Evolutionary conservation across 768 basidiomycete genomes (phyloP).

Genomic region (Rickenella mellea): DNA sequence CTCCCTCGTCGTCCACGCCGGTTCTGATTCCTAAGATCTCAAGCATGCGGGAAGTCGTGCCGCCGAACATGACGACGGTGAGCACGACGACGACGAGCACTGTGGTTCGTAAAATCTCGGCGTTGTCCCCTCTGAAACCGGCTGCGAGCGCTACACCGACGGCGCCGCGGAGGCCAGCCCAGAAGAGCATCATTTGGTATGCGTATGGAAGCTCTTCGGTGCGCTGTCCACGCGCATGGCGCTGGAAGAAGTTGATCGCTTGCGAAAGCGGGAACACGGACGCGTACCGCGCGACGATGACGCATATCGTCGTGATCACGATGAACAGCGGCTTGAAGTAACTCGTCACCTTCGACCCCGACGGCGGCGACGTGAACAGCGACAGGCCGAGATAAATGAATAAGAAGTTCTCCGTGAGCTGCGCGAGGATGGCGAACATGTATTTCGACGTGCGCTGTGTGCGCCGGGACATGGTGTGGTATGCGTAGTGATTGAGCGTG

Average conservation of each 20-base stretch:
- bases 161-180: conserved; percentile 94
- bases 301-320: conserved; percentile 81
- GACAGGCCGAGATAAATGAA: conserved; percentile 97
- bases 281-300: conserved; percentile 89
- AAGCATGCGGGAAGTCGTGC: conserved; percentile 95
- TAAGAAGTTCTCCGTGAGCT: conserved; percentile 97
- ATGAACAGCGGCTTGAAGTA: conserved; percentile 97
- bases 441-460: conserved; percentile 93
- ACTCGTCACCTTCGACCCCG: conserved; percentile 62
- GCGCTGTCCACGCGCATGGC: conserved; percentile 76
- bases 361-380: conserved; percentile 85
- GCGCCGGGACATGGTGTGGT: conserved; percentile 95
- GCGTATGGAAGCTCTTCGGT: conserved; percentile 91
- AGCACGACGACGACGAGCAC: conserved; percentile 93
- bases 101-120: conserved; percentile 83
- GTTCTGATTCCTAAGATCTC: conserved; percentile 94
- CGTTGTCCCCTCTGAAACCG: conserved; percentile 90
- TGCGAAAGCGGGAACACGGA: conserved; percentile 95
- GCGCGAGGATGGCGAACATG: conserved; percentile 89
- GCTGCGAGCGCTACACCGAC: conserved; percentile 97
- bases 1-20: conserved; percentile 90
- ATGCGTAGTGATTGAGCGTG: conserved; percentile 99
- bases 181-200: conserved; percentile 99
- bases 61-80: conserved; percentile 90
- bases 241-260: conserved; percentile 87